Evolutionary conservation across 192 early-diverging fungal genomes (phyloP), one percentile per base, ranked within the genome.

Genomic region (Entomortierella beljakovae): DNA sequence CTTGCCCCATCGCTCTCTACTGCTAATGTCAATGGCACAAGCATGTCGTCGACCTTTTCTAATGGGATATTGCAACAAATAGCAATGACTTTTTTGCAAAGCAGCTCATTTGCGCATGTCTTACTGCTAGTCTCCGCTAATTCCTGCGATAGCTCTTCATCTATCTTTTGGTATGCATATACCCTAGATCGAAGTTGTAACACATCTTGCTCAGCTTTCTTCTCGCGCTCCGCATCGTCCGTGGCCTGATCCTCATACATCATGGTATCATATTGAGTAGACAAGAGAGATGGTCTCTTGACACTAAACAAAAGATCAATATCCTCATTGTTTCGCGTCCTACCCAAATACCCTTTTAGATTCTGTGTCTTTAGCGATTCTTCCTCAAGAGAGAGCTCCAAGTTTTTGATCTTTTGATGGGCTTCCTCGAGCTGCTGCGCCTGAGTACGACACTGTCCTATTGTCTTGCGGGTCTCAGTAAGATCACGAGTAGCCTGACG

Each of bases 61-160:
- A 94, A 67, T 18, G 87, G 84, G 28, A 97, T 89, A 62, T 91
- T 88, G 69, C 95, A 97, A 74, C 95, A 95, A 26, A 89, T 88
- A 8, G 94, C 88, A 79, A 97, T 95, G 34, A 98, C 86, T 61
- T 88, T 85, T 81, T 93, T 93, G 81, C 91, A 97, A 60, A 92
- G 88, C 42, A 92, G 61, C 70, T 96, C 94, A 42, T 86, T 87
- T 25, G 91, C 88, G 3, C 86, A 85, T 3, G 88, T 82, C 48
- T 87, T 84, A 9, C 77, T 77, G 9, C 82, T 83, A 32, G 91
- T 54, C 9, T 74, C 82, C 11, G 82, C 79, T 26, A 95, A 57
- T 32, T 94, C 89, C n/a, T 87, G 69, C 28, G 81, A 73, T 29
- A 94, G 73, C 29, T 83, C 75, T 29, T 80, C 67, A 16, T 85